Evolutionary conservation across 2,329 filamentous ascomycete species (phyloP), one percentile per base, ranked within the genome.

Genomic region (Hirsutella rhossiliensis): DNA sequence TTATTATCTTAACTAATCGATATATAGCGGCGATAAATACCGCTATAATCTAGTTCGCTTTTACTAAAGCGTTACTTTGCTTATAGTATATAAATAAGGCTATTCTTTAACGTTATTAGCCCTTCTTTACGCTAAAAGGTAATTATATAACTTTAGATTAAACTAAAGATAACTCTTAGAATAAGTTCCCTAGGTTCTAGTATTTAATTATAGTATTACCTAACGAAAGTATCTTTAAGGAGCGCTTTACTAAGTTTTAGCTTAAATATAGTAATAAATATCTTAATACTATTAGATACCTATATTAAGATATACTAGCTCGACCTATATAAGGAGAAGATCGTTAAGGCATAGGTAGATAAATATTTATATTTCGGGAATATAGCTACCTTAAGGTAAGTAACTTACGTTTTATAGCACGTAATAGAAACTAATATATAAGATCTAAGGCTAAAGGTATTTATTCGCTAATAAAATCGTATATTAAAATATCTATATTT

Each of bases 281-380:
- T n/a, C n/a, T n/a, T n/a, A n/a, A n/a, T n/a, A n/a, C n/a, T n/a
- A n/a, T n/a, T n/a, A n/a, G n/a, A n/a, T n/a, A n/a, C n/a, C n/a
- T n/a, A n/a, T n/a, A n/a, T n/a, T n/a, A n/a, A n/a, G n/a, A n/a
- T n/a, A n/a, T n/a, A 32, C 2, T 54, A 44, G 51, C 47, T 55
- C 42, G 32, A 49, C 3, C 45, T 38, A 29, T 51, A 50, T 30
- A 55, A 56, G 23, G 47, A 56, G 38, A 53, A 45, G 44, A 38
- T 56, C 28, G 47, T 52, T 2, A 51, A 49, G 32, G 48, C 43
- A n/a, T 54, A 42, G 48, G 50, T 56, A 38, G 42, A 54, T 45
- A 13, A 44, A 29, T 27, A 50, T 18, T 17, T 27, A 18, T 45
- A 52, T 39, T 54, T 54, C 41, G 42, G 46, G 29, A 50, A 54